Evolutionary conservation across 257 asterid species (phyloP).

Genomic region (Nicotiana sylvestris): DNA sequence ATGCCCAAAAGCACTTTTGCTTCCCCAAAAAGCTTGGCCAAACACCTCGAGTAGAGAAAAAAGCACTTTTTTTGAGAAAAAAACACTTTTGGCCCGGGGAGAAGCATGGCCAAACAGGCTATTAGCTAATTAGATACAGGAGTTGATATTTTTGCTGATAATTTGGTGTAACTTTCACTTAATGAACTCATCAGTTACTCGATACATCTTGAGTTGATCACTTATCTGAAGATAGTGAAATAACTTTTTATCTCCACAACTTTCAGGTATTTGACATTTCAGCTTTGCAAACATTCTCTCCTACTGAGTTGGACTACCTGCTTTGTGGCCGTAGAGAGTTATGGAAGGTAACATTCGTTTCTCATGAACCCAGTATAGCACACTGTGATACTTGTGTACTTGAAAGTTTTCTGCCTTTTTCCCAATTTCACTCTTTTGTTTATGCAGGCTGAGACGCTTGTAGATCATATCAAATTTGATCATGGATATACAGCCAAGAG

Average conservation of each 20-base stretch:
- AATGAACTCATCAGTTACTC: neutral
- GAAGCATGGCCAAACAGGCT: too few relatives aligned
- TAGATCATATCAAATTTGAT: slow-evolving; percentile 92
- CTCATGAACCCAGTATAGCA: slow-evolving; percentile 5
- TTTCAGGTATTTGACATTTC: slow-evolving; percentile 84
- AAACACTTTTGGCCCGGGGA: too few relatives aligned
- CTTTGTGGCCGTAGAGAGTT: slow-evolving; percentile 96
- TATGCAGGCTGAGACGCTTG: slow-evolving; percentile 81
- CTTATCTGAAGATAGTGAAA: neutral
- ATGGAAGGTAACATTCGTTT: slow-evolving; percentile 70
- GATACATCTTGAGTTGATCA: neutral
- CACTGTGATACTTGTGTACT: neutral
- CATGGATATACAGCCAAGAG: slow-evolving; percentile 98
- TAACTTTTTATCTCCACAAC: neutral
- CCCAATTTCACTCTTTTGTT: slow-evolving; percentile 13
- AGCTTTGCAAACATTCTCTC: slow-evolving; percentile 83
- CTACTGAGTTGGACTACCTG: slow-evolving; percentile 86
- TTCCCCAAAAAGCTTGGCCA: too few relatives aligned
- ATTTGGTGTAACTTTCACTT: neutral
- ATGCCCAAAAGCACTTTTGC: too few relatives aligned
- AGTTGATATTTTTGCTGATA: neutral
- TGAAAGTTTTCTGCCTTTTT: slow-evolving; percentile 7
- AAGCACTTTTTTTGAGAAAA: too few relatives aligned
- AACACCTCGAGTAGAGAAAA: too few relatives aligned
- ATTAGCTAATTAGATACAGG: neutral